Evolutionary conservation across 2,329 filamentous ascomycete genomes (phyloP).

Genomic region (Xylaria sp.): DNA sequence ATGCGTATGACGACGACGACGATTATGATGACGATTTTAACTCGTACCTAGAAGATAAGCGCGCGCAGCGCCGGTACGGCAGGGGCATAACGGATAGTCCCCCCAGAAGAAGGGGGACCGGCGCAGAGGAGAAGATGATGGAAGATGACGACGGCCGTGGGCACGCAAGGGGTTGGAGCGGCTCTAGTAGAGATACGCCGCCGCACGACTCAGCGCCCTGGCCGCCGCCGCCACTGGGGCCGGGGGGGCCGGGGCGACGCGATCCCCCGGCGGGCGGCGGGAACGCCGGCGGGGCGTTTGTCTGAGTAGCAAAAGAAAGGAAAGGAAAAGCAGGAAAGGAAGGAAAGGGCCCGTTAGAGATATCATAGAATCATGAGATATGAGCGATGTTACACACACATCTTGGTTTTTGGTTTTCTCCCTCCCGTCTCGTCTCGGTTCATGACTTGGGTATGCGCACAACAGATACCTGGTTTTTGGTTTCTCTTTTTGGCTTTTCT

Average conservation of each 20-base stretch:
- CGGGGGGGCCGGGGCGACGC: constrained; percentile 22
- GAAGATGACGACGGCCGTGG: constrained; percentile 34
- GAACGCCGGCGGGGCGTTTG: constrained; percentile 26
- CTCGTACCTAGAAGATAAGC: constrained; percentile 36
- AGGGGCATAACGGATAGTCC: constrained; percentile 46
- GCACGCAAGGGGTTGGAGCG: constrained; percentile 31
- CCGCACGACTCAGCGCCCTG: constrained; percentile 26
- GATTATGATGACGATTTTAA: constrained; percentile 35
- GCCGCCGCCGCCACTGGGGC: no score
- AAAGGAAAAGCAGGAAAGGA: no score
- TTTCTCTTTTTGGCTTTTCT: no score
- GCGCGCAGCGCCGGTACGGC: constrained; percentile 41
- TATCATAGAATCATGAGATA: constrained; percentile 32
- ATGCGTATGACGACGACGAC: constrained; percentile 41
- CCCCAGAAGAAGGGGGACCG: constrained; percentile 37
- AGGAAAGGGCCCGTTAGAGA: no score
- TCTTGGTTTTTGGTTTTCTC: constrained; percentile 1
- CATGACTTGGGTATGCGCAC: no score
- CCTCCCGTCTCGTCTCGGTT: no score
- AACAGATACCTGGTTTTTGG: no score
- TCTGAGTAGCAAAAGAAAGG: constrained; percentile 18
- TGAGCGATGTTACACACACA: constrained; percentile 27
- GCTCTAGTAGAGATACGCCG: constrained; percentile 22
- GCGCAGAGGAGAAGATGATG: constrained; percentile 35
- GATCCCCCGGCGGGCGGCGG: constrained; percentile 23